These are phyloP conservation scores for Debaryomycetaceae sp. DNA, from an alignment of 1,139 yeast species.

Conservation along the genomic window DNA sequence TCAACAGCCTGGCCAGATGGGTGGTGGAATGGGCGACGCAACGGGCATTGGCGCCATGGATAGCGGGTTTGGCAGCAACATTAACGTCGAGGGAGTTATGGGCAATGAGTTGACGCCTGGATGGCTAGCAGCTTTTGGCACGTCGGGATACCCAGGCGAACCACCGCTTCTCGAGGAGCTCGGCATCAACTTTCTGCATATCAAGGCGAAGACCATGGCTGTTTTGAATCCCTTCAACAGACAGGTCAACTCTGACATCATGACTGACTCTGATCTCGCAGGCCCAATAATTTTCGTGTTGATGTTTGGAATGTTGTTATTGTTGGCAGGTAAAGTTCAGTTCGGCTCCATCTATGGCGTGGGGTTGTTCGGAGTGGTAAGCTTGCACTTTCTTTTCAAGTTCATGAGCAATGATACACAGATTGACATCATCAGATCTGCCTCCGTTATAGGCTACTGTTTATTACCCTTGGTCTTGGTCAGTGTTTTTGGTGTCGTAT, in stretches of 20 bases:
- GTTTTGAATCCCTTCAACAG: constrained; percentile 76
- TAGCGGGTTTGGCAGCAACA: constrained; percentile 31
- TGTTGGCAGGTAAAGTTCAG: constrained; percentile 88
- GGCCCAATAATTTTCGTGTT: constrained; percentile 92
- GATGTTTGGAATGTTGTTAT: constrained; percentile 78
- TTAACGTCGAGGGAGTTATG: constrained; percentile 47
- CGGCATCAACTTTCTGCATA: constrained; percentile 89
- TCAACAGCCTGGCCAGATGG: constrained; percentile 14
- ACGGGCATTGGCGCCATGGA: constrained; percentile 39
- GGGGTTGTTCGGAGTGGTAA: constrained; percentile 84
- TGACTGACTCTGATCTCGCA: constrained; percentile 90
- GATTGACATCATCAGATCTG: constrained; percentile 71
- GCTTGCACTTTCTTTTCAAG: constrained; percentile 80
- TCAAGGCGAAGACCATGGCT: constrained; percentile 77
- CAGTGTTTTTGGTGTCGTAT: constrained; percentile 69
- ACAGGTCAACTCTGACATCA: constrained; percentile 63
- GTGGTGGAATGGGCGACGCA: constrained; percentile 8
- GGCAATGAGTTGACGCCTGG: constrained; percentile 70
- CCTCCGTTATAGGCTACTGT: constrained; percentile 93
- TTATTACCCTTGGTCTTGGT: constrained; percentile 82
- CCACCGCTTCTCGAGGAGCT: constrained; percentile 89
- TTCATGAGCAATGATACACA: constrained; percentile 67
- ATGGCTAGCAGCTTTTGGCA: constrained; percentile 85
- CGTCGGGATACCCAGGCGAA: constrained; percentile 91
- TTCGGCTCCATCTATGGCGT: constrained; percentile 97